Base-by-base conservation (phyloP, 768 basidiomycete species). In the Suillus alpinus region DNA sequence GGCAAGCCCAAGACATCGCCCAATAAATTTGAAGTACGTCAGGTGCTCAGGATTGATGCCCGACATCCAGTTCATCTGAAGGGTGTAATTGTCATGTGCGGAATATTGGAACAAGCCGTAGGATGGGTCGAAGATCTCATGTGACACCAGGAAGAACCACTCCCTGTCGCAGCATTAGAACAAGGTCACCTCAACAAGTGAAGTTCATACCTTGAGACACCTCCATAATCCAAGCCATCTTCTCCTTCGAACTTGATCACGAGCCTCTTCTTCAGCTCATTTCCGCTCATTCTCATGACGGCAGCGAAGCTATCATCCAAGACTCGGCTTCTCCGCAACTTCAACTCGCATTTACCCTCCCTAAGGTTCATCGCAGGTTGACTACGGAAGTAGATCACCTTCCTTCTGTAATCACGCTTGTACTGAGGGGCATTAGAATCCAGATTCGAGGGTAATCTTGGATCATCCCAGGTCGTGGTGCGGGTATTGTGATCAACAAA, bases 351-450 rank as follows among this genome's bases (percentile, higher is more conserved):
- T 71, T 94, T 94, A 39, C 92, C 93, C 14, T 86, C 81, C 53
- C 83, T 81, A 8, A 83, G 76, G 49, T 91, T 83, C 80, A 96
- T 88, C 57, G 92, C 88, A 29, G 93, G 92, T 66, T 96, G 94
- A 65, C 86, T 89, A 62, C 94, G 83, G 83, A 96, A 95, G 78
- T 95, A 95, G 53, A 95, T 88, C 47, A 95, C 86, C 75, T 95
- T 96, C 59, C 92, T 81, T 64, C 94, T 80, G 72, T 95, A 96
- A 76, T 96, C 94, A 63, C 92, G 88, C 76, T 95, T 95, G 76
- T 95, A 95, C 75, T 95, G 93, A n/a, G 94, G 94, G 3, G 92
- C 92, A 74, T 87, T 92, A 65, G 90, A 87, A 68, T 94, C 92
- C 52, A 94, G 78, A 62, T 87, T 84, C 1, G 85, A 87, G 0